Percentiles rank a stretch among this genome's conserved stretches.
Conservation (phyloP, 2,329 filamentous ascomycete species). For the Calonectria naviculata region DNA sequence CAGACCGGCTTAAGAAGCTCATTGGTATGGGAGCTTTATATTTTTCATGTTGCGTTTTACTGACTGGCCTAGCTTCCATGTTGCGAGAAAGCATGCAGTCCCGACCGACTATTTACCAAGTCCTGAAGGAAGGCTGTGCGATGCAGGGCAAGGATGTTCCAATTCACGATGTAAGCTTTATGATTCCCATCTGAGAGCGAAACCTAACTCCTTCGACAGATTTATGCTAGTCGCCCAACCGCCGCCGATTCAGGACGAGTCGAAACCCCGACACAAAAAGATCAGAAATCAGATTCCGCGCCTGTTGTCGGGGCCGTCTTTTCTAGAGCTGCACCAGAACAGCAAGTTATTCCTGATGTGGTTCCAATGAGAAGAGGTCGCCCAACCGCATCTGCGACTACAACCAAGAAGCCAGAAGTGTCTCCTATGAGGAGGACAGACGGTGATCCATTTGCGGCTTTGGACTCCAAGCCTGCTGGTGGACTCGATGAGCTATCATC, state of each 20-base stretch:
- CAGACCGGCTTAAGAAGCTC: conserved; percentile 86
- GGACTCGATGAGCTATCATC: conserved; percentile 83
- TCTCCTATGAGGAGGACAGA: conserved; percentile 73
- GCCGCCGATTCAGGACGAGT: conserved; percentile 70
- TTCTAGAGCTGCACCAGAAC: conserved; percentile 77
- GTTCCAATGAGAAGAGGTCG: conserved; percentile 94
- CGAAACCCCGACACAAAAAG: conserved; percentile 63
- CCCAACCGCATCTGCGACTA: conserved; percentile 52
- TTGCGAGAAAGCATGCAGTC: conserved; percentile 81
- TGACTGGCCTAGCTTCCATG: conserved; percentile 78
- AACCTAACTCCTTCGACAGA: conserved; percentile 58
- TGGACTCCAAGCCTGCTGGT: conserved; percentile 72
- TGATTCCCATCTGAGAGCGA: not conserved
- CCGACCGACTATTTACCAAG: conserved; percentile 94
- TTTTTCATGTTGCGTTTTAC: conserved; percentile 7
- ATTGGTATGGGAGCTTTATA: conserved; percentile 70
- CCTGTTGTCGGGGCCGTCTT: conserved; percentile 84
- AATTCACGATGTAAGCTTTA: conserved; percentile 81
- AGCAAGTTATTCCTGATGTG: conserved; percentile 85
- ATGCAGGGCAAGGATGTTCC: conserved; percentile 91
- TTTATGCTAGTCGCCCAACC: conserved; percentile 73
- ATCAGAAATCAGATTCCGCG: conserved; percentile 62
- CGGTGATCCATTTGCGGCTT: conserved; percentile 88
- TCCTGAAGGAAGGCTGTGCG: conserved; percentile 84
- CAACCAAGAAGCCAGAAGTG: conserved; percentile 61